These are phyloP conservation scores for Fraxinus latifolia DNA, from an alignment of 305 asterid species.

Conservation along the genomic window DNA sequence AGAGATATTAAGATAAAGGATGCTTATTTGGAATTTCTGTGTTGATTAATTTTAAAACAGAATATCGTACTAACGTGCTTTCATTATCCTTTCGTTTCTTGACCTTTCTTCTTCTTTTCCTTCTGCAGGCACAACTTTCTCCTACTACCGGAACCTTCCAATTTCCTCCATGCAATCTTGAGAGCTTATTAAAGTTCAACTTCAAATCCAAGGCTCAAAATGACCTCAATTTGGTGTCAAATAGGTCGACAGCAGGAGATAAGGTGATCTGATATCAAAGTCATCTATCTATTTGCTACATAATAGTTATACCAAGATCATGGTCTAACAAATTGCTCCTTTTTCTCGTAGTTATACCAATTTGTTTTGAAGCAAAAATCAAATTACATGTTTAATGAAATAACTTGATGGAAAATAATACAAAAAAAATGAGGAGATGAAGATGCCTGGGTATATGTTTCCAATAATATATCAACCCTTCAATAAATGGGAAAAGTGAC, in stretches of 20 bases:
- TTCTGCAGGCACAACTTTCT: conserved; percentile 38
- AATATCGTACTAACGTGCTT: background rate
- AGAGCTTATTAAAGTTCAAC: conserved; percentile 15
- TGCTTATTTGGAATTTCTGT: background rate
- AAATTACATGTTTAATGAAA: background rate
- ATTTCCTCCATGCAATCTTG: conserved; percentile 28
- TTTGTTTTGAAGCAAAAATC: background rate
- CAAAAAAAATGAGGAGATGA: background rate
- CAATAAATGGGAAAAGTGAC: background rate
- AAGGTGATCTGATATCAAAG: conserved; percentile 25
- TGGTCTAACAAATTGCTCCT: background rate
- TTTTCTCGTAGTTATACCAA: background rate
- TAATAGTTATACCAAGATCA: background rate
- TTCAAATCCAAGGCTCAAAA: conserved; percentile 17
- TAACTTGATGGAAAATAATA: background rate
- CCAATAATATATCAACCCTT: background rate
- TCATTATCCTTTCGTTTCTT: background rate
- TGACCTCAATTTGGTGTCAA: conserved; percentile 14
- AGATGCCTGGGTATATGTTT: background rate
- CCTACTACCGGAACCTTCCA: conserved; percentile 63
- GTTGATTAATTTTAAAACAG: background rate
- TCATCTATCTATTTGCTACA: background rate
- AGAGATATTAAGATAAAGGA: background rate
- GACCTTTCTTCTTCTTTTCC: background rate
- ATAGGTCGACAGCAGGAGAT: conserved; percentile 17